phyloP scores from a whole-genome alignment of 768 basidiomycete genomes.

The Suillus variegatus region DNA sequence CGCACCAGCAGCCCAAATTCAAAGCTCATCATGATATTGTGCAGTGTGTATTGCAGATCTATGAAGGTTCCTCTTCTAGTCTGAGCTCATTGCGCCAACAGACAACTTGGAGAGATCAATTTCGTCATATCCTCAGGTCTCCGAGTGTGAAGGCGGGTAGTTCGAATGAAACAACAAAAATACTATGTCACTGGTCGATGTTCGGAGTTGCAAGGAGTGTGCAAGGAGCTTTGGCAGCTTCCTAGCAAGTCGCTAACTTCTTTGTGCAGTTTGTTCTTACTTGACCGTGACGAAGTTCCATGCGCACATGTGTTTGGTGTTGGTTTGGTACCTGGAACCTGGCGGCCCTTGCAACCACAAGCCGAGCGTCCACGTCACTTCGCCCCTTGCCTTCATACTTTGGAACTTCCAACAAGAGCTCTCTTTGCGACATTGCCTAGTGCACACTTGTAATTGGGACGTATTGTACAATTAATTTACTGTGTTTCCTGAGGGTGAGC shows the following conservation, averaged over 20 bases:
- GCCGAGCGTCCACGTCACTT: slow-evolving; percentile 75
- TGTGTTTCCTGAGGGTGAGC: slow-evolving; percentile 40
- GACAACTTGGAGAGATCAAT: slow-evolving; percentile 30
- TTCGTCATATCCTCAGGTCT: slow-evolving; percentile 12
- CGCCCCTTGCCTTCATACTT: slow-evolving; percentile 54
- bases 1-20: slow-evolving; percentile 11
- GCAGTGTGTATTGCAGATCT: slow-evolving; percentile 14
- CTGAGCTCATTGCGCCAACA: slow-evolving; percentile 16
- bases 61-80: slow-evolving; percentile 26
- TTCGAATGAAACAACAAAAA: slow-evolving; percentile 4
- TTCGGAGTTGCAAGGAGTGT: slow-evolving; percentile 26
- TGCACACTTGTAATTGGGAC: too few species aligned
- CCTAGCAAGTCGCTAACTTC: too few species aligned
- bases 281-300: too few species aligned
- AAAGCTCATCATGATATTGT: slow-evolving; percentile 9
- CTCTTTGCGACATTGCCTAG: slow-evolving; percentile 76
- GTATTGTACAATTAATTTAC: slow-evolving; percentile 8
- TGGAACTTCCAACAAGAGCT: slow-evolving; percentile 73
- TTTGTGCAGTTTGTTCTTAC: too few species aligned
- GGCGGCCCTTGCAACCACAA: slow-evolving; percentile 56
- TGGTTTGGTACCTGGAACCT: slow-evolving; percentile 80
- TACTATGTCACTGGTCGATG: slow-evolving; percentile 11
- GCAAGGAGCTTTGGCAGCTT: slow-evolving; percentile 1
- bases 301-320: too few species aligned
- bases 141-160: slow-evolving; percentile 28